Evolutionary conservation across 169 alveolate species (phyloP), one percentile per base, ranked within the genome.

Genomic region (Hammondia hammondi): DNA sequence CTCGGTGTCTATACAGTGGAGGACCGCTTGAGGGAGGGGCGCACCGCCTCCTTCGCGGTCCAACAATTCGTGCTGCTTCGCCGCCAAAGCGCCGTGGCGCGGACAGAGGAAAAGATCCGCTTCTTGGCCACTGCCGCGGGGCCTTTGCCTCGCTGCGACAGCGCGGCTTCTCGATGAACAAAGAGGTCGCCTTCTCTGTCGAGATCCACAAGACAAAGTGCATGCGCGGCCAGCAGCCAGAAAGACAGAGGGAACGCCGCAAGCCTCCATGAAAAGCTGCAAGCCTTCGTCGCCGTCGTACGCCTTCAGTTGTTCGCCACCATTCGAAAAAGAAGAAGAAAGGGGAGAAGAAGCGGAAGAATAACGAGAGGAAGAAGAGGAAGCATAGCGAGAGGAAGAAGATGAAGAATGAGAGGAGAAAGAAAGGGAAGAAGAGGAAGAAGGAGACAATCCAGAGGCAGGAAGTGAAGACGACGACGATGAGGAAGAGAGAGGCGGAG

Each of bases 281-380:
- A 77, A 17, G 48, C 87, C 87, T 46, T 77, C 87, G 46, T 77
- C 87, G 87, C 87, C 87, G 87, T 77, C 87, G 48, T 77, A 77
- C 12, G 45, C 77, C n/a, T 29, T 27, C 32, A 27, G 77, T 4
- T 52, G 61, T 14, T 1, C 61, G 61, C 61, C 10, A 52, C 19
- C 61, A 14, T 14, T 52, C 3, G 61, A 21, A 29, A 32, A 67
- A 3, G 77, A 67, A 67, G 32, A 67, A 21, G 9, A 4, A 67
- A 29, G 32, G 27, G n/a, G 24, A 4, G 77, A 6, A 21, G 77
- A 67, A 4, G 77, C 0, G 27, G 21, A 21, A 9, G 77, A 17
- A 67, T 17, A 21, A 21, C 35, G 32, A 67, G 77, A 67, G 35
- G 35, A 67, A 17, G 32, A 9, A 4, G 21, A 17, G 21, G 77